Evolutionary conservation across 495 filamentous ascomycete genomes (phyloP).

Genomic region (Aspergillus hancockii): DNA sequence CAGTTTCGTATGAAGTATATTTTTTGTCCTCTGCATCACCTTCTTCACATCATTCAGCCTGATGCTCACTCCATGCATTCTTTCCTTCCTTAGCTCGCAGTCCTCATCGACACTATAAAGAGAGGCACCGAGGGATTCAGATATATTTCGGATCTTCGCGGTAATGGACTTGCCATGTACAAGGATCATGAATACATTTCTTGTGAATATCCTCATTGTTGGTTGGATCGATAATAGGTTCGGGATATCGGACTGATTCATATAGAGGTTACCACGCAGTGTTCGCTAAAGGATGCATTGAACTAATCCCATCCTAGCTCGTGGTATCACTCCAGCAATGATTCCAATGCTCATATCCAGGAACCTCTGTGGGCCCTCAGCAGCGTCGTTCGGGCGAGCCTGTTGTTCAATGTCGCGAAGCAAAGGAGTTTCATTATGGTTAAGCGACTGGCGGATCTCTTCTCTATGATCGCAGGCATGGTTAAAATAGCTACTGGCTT

Average conservation of each 20-base stretch:
- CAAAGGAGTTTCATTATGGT: constrained; percentile 80
- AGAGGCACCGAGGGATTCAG: constrained; percentile 92
- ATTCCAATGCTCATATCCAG: constrained; percentile 99
- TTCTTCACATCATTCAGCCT: constrained; percentile 85
- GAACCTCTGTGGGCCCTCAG: constrained; percentile 77
- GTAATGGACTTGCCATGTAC: constrained; percentile 97
- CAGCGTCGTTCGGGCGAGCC: constrained; percentile 63
- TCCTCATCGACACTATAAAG: constrained; percentile 98
- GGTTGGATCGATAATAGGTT: constrained; percentile 85
- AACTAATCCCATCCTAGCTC: constrained; percentile 90
- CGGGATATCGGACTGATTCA: constrained; percentile 99
- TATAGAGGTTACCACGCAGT: constrained; percentile 95
- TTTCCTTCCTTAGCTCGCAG: constrained; percentile 86
- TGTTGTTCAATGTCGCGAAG: constrained; percentile 86
- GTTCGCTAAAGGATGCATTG: constrained; percentile 97
- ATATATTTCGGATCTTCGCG: constrained; percentile 97
- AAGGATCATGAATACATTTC: constrained; percentile 99
- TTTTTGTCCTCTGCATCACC: constrained; percentile 94
- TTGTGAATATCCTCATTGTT: constrained; percentile 91
- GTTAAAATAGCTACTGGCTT: constrained; percentile 97
- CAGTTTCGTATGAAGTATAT: constrained; percentile 89
- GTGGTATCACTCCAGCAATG: constrained; percentile 91
- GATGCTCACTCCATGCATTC: constrained; percentile 94
- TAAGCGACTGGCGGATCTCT: constrained; percentile 90
- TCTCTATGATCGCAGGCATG: constrained; percentile 93